Evolutionary conservation across 164 flowering plant species (phyloP), one percentile per base, ranked within the genome.

Genomic region (Aristolochia californica): DNA sequence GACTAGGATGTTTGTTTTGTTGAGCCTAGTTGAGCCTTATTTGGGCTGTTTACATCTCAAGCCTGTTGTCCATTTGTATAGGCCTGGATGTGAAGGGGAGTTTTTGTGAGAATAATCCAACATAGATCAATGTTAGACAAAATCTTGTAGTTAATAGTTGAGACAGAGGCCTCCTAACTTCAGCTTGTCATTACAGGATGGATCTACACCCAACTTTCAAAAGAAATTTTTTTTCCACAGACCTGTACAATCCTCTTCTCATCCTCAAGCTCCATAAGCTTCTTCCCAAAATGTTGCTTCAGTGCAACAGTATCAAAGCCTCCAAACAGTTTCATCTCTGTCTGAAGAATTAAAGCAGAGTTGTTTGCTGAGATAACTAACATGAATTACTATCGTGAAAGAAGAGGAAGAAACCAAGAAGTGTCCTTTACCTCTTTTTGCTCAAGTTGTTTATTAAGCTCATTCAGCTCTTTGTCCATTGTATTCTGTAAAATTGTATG

Each of bases 281-380:
- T 94, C 81, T 83, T 90, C 54, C 97, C 96, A 75, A 89, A 94
- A 66, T 94, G 99, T 64, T 90, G 99, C 77, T 94, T 94, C 64
- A 94, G 95, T 49, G 88, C 83, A n/a, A 64, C 62, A 0, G 93
- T 75, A 65, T 86, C 90, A 63, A 63, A 65, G 10, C 81, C 91
- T 58, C 83, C 93, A 74, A 85, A 75, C 53, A 82, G 79, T 69
- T 88, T 94, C 99, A 90, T 94, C 76, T 94, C 97, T 0, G 99
- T 81, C 99, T 93, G 94, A 67, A 72, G 12, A 56, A 55, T 63
- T 24, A 48, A 52, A 50, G 26, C 30, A 23, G 28, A 0, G 43
- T 54, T 24, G 43, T 14, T 27, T 20, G 57, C 43, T 28, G 43
- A 54, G 30, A 54, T 24, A 25, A 20, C 18, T 52, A 51, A 25